phyloP scores from a whole-genome alignment of 495 filamentous ascomycete species.

The Hypoxylon subgilvum region DNA sequence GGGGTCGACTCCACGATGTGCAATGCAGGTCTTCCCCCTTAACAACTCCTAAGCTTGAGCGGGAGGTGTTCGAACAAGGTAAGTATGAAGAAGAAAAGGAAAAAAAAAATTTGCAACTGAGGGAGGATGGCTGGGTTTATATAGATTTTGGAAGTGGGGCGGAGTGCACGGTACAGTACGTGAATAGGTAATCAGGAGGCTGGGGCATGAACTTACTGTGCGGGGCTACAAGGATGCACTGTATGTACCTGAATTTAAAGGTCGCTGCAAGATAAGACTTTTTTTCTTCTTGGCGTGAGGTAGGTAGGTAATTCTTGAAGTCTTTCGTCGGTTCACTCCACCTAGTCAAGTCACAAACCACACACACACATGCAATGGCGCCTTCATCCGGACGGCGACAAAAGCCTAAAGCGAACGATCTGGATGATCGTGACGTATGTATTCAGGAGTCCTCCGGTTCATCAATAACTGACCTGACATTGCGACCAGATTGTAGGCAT shows the following conservation, averaged over 20 bases:
- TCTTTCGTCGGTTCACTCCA: slow-evolving; percentile 20
- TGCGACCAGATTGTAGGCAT: slow-evolving; percentile 78
- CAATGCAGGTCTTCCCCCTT: slow-evolving; percentile 33
- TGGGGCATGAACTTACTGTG: too few species aligned
- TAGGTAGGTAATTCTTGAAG: too few species aligned
- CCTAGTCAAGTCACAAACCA: slow-evolving; percentile 13
- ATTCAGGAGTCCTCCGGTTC: background rate
- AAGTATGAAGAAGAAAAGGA: slow-evolving; percentile 41
- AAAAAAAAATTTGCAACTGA: slow-evolving; percentile 3
- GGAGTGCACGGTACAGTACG: background rate
- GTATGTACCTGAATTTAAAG: background rate
- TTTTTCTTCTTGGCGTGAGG: slow-evolving; percentile 18
- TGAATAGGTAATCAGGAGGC: too few species aligned
- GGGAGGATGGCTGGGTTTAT: background rate
- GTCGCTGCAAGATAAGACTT: slow-evolving; percentile 8
- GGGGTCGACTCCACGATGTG: slow-evolving; percentile 31
- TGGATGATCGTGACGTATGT: slow-evolving; percentile 50
- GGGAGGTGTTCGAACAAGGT: slow-evolving; percentile 21
- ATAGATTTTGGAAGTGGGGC: slow-evolving; percentile 12
- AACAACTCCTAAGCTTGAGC: slow-evolving; percentile 22
- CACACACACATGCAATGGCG: slow-evolving; percentile 47
- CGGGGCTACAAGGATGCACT: slow-evolving; percentile 22
- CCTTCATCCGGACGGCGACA: slow-evolving; percentile 42
- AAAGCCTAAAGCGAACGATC: slow-evolving; percentile 48
- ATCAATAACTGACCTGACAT: slow-evolving; percentile 6